Conservation (phyloP, 768 basidiomycete species). For the Termitomyces sp. region DNA sequence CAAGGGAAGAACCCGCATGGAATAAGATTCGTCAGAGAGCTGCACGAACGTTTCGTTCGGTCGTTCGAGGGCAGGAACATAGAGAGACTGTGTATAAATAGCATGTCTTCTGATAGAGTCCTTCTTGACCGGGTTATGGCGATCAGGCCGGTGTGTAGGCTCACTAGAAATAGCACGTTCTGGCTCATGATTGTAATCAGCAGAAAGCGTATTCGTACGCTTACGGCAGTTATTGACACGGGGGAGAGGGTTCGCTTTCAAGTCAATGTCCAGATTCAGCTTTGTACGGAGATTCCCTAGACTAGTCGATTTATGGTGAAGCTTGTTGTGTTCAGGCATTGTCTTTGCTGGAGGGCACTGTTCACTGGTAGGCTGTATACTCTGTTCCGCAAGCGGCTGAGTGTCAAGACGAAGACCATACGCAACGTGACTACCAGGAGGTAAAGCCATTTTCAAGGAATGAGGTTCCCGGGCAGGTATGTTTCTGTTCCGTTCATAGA, state of each 20-base stretch:
- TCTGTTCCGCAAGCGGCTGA: not conserved
- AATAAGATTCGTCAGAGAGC: not conserved
- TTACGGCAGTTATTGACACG: conserved; percentile 17
- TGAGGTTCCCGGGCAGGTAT: not conserved
- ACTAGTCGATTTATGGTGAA: conserved; percentile 13
- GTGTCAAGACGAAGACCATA: not conserved
- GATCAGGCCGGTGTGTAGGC: conserved; percentile 9
- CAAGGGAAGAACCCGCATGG: not conserved
- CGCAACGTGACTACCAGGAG: not conserved
- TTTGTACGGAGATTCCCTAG: conserved; percentile 10
- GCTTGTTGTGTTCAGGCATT: not conserved
- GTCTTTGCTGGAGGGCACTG: not conserved
- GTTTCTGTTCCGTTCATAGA: conserved; percentile 6
- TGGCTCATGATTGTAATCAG: conserved; percentile 6
- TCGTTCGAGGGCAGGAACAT: conserved; percentile 19
- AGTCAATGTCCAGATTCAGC: conserved; percentile 1
- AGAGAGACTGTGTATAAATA: conserved; percentile 27
- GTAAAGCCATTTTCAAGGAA: not conserved
- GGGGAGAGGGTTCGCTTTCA: conserved; percentile 9
- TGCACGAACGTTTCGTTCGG: not conserved
- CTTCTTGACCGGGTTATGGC: not conserved
- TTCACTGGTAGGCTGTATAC: conserved; percentile 1
- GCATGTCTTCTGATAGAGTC: conserved; percentile 27
- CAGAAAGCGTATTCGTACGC: conserved; percentile 19
- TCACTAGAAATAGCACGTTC: not conserved